These are phyloP conservation scores for Xylariaceae sp. DNA, from an alignment of 2,329 filamentous ascomycete genomes.

Conservation along the genomic window DNA sequence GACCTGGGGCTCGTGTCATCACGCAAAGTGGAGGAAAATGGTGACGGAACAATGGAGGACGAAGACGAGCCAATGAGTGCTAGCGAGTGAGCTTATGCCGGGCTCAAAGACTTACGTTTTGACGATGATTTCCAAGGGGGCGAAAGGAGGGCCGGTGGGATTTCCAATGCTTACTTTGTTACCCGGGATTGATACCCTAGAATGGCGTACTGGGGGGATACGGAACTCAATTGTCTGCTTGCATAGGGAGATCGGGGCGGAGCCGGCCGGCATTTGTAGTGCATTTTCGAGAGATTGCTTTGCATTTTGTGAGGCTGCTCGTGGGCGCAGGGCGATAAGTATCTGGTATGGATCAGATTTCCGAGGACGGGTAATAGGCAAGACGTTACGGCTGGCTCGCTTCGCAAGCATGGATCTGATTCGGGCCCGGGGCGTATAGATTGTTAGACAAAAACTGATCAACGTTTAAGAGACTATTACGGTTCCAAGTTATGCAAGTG, in stretches of 20 bases:
- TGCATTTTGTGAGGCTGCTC: no score
- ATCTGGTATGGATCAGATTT: no score
- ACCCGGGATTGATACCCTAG: conserved; percentile 22
- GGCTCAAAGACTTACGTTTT: neutral
- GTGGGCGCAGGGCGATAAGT: no score
- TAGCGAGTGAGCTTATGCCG: conserved; percentile 23
- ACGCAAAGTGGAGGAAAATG: conserved; percentile 17
- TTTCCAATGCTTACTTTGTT: conserved; percentile 16
- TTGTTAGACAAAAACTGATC: conserved; percentile 1
- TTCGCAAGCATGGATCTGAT: neutral
- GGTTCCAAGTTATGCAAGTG: no score
- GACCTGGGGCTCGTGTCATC: conserved; percentile 45
- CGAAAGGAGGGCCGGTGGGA: conserved; percentile 2
- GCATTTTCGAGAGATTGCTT: no score
- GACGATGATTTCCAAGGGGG: neutral
- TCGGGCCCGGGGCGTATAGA: neutral
- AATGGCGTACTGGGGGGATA: conserved; percentile 22
- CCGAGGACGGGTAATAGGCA: no score
- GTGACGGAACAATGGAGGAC: conserved; percentile 24
- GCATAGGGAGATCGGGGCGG: no score
- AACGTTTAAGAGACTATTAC: no score
- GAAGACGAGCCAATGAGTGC: conserved; percentile 23
- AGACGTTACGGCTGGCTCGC: neutral
- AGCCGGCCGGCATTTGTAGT: no score
- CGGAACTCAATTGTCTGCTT: neutral